Percentiles rank a stretch among this genome's conserved stretches.
Conservation (phyloP, 2,329 filamentous ascomycete genomes). For the Neofusicoccum sp. region DNA sequence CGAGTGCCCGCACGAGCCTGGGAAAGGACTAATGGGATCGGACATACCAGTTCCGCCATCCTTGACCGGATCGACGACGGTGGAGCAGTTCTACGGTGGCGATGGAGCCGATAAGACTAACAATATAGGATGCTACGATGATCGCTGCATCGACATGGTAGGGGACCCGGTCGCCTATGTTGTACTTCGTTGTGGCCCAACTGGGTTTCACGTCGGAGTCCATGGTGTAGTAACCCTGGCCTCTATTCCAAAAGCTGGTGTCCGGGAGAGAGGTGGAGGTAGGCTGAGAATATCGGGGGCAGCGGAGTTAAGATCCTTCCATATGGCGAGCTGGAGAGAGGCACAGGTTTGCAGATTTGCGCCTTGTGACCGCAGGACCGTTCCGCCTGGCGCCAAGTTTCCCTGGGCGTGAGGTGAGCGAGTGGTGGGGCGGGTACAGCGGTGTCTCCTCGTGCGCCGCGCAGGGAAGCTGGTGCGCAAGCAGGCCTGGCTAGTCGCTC, state of each 20-base stretch:
- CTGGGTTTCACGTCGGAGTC: not conserved
- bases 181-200: slow-evolving; percentile 29
- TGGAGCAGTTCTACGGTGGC: slow-evolving; percentile 82
- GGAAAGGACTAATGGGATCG: not conserved
- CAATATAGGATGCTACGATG: slow-evolving; percentile 65
- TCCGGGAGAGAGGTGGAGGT: not conserved
- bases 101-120: slow-evolving; percentile 72
- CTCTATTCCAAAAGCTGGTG: not conserved
- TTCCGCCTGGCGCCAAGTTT: too few species aligned
- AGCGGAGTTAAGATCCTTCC: not conserved
- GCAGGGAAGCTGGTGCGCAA: too few species aligned
- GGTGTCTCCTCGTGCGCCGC: too few species aligned
- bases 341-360: not conserved
- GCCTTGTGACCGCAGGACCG: too few species aligned
- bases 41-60: slow-evolving; percentile 67
- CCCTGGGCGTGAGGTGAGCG: too few species aligned
- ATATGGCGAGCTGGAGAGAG: not conserved
- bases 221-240: not conserved
- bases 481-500: not conserved
- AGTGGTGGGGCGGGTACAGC: too few species aligned
- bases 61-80: slow-evolving; percentile 66
- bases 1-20: not conserved
- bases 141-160: slow-evolving; percentile 46
- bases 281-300: not conserved
- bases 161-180: slow-evolving; percentile 33